Base-by-base conservation (phyloP, 164 flowering plant species). In the Vitis cinerea region DNA sequence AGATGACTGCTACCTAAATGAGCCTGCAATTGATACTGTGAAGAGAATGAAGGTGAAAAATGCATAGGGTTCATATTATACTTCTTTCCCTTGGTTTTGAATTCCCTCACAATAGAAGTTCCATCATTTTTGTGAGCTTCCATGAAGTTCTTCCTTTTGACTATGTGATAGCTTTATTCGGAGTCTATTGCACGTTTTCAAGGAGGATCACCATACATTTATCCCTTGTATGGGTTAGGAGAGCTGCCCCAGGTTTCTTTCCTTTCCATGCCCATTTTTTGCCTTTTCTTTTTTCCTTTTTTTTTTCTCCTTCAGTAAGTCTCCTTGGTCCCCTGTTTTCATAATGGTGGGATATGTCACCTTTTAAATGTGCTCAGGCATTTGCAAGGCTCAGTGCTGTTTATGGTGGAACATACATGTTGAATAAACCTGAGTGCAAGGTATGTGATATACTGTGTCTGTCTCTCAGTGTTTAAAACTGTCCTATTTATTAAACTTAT, bases 371-470 rank as follows among this genome's bases (percentile, higher is more conserved):
- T 50, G 59, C 50, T 61, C 80, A 94, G 97, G 98, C 91, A 72
- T 94, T 94, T 89, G 98, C 97, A 37, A 83, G 98, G 52, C 91
- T 94, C 51, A 94, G 98, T 84, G 98, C 98, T 70, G 98, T 94
- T 68, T 90, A 94, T 85, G 97, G 97, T 77, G 98, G 98, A 17
- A 94, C 98, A 30, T 94, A 94, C 79, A 94, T 94, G 98, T 77
- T 94, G 73, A 92, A 88, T 61, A 94, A 94, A 71, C 97, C 94
- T 60, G 94, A 87, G 67, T 94, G 98, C 97, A 89, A 90, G 97
- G 98, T 91, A 83, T 9, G 57, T 16, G 23, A 15, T 57, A n/a
- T 19, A 57, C 17, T 9, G 19, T 19, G 19, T 19, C 29, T 57
- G 30, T 61, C 6, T 10, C 64, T 23, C 5, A 44, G 30, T 23